phyloP scores from a whole-genome alignment of 306 rosid species.

The Aeschynomene evenia region DNA sequence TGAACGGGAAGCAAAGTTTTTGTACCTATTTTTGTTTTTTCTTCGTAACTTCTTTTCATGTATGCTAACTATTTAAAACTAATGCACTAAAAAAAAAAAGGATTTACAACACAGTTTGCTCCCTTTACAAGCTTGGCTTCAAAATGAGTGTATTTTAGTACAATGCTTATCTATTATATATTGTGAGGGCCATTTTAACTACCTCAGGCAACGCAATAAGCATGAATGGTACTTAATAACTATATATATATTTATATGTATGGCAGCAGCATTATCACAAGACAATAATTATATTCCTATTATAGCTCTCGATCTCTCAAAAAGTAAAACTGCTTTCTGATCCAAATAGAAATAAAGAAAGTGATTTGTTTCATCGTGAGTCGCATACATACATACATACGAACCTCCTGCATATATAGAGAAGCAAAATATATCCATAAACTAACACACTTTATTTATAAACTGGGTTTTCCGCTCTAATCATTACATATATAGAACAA shows the following conservation, averaged over 20 bases:
- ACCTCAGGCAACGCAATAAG: neutral
- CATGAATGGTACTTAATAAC: too few species aligned
- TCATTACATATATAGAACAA: too few species aligned
- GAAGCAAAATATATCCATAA: conserved; percentile 12
- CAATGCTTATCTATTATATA: neutral
- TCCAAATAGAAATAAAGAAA: conserved; percentile 97
- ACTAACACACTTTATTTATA: conserved; percentile 8
- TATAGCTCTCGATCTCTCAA: too few species aligned
- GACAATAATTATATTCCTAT: too few species aligned
- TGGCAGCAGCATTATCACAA: conserved; percentile 47
- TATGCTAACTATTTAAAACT: neutral
- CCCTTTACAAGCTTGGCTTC: neutral
- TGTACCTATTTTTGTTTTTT: too few species aligned
- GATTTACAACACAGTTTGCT: too few species aligned
- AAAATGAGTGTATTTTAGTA: neutral
- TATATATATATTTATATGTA: too few species aligned
- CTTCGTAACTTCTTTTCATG: neutral
- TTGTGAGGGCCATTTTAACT: neutral
- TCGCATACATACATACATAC: conserved; percentile 95
- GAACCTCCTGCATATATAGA: conserved; percentile 83
- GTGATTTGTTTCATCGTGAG: conserved; percentile 98
- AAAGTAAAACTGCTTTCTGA: conserved; percentile 91
- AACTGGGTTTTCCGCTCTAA: neutral
- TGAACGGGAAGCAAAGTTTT: neutral
- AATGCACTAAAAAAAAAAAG: too few species aligned